Percentiles rank a stretch among this genome's conserved stretches.
phyloP scores from a whole-genome alignment of 2,329 filamentous ascomycete genomes.

The Cyphellophora attinorum region DNA sequence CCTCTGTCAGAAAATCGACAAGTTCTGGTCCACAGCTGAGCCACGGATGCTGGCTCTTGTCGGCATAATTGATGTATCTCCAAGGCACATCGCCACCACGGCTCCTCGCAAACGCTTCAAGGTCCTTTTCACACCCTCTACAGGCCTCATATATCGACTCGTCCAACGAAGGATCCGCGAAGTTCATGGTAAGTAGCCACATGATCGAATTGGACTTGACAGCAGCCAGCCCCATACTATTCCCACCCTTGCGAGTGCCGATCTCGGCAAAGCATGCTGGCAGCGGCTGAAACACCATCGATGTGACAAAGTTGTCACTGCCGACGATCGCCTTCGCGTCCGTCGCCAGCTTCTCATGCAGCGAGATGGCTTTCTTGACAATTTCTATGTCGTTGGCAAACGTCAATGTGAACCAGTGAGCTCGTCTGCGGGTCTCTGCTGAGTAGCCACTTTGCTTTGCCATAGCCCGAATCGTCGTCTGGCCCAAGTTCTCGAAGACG shows the following conservation, averaged over 20 bases:
- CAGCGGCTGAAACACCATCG: slow-evolving; percentile 31
- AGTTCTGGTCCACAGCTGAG: slow-evolving; percentile 15
- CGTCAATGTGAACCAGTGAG: slow-evolving; percentile 15
- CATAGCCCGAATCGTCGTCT: neutral
- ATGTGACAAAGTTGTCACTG: slow-evolving; percentile 16
- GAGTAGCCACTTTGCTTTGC: neutral
- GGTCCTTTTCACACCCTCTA: neutral
- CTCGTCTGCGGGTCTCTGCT: neutral
- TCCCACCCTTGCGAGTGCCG: slow-evolving; percentile 25
- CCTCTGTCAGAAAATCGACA: slow-evolving; percentile 13
- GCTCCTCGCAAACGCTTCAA: neutral
- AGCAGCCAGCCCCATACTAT: slow-evolving; percentile 26
- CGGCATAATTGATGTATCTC: slow-evolving; percentile 19
- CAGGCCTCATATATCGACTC: neutral
- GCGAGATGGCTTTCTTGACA: slow-evolving; percentile 11
- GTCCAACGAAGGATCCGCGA: neutral
- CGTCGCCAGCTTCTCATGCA: slow-evolving; percentile 11
- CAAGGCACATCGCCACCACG: slow-evolving; percentile 2
- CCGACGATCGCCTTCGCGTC: slow-evolving; percentile 6
- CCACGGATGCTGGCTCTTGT: slow-evolving; percentile 13
- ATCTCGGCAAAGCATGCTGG: slow-evolving; percentile 26
- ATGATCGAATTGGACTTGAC: slow-evolving; percentile 26
- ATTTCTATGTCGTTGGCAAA: slow-evolving; percentile 15
- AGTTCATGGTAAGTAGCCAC: slow-evolving; percentile 1
- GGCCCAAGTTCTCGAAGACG: neutral